Conservation (phyloP, 495 filamentous ascomycete genomes). For the Lepidopterella palustris region DNA sequence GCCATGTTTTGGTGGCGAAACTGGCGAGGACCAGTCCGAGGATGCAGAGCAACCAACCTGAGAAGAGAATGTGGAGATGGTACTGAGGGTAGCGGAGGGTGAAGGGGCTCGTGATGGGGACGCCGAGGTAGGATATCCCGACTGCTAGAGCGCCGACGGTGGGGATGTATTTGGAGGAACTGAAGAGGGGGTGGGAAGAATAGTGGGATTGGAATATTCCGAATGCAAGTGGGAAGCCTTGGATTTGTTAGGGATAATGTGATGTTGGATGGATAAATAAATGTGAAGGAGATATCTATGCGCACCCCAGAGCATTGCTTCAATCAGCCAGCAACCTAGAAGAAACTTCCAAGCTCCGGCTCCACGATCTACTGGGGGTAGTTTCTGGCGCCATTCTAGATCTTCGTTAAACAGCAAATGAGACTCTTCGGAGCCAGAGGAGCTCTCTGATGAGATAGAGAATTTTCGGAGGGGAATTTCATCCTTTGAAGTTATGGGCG, state of each 20-base stretch:
- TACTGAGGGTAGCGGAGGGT: conserved; percentile 17
- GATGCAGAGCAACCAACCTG: conserved; percentile 27
- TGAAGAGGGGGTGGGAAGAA: conserved; percentile 13
- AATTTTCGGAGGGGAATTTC: neutral
- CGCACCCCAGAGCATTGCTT: conserved; percentile 10
- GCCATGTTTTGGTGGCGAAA: conserved; percentile 22
- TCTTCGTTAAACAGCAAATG: neutral
- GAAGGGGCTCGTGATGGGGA: conserved; percentile 26
- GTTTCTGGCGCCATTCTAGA: neutral
- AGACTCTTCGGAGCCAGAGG: neutral
- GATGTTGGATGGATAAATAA: too few species aligned
- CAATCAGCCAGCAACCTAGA: conserved; percentile 5
- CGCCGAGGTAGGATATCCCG: conserved; percentile 25
- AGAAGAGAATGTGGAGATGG: conserved; percentile 10
- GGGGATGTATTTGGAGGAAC: conserved; percentile 11
- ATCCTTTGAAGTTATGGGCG: neutral
- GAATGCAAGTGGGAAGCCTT: conserved; percentile 31
- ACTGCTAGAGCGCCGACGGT: conserved; percentile 25
- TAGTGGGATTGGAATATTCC: conserved; percentile 32
- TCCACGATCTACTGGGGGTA: conserved; percentile 8
- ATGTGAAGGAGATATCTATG: neutral
- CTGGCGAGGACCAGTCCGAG: conserved; percentile 19
- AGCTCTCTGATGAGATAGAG: neutral
- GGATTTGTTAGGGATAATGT: conserved; percentile 1
- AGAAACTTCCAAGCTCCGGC: conserved; percentile 9